phyloP scores from a whole-genome alignment of 306 rosid species.

The barrel medic (Medicago truncatula) region MtrunA17r5.0-ANR NC_053046.1:17017501-17018000 shows the following conservation, averaged over 20 bases:
- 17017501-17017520: too few species aligned
- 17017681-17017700: neutral
- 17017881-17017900: constrained; percentile 24
- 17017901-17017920: neutral
- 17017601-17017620: too few species aligned
- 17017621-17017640: neutral
- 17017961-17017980: neutral
- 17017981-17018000: neutral
- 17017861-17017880: constrained; percentile 12
- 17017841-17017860: neutral
- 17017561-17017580: too few species aligned
- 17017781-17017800: constrained; percentile 4
- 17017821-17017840: neutral
- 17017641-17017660: neutral
- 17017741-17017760: constrained; percentile 25
- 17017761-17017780: constrained; percentile 35
- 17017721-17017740: neutral
- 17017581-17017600: too few species aligned
- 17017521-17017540: too few species aligned
- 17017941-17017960: neutral
- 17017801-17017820: constrained; percentile 2
- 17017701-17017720: neutral
- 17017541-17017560: too few species aligned
- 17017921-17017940: constrained; percentile 1
- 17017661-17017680: neutral